A percentile compares a stretch with the other conserved stretches of the same genome.
phyloP scores from a whole-genome alignment of 345 rosid species.

The Clausena lansium region DNA sequence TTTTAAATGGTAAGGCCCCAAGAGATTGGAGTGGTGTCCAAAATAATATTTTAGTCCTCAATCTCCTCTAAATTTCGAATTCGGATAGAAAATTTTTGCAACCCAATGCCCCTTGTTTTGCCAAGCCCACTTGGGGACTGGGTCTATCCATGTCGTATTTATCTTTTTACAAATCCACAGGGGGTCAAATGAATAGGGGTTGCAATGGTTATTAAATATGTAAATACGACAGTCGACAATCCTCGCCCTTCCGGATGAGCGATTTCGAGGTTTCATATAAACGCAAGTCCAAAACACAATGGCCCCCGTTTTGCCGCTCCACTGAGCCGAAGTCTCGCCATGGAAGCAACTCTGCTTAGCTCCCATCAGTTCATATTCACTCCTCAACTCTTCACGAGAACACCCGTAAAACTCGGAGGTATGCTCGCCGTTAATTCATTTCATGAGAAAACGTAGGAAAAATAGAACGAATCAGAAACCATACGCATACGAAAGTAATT shows the following conservation, averaged over 20 bases:
- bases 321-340: neutral
- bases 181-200: neutral
- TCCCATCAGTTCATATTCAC: constrained; percentile 17
- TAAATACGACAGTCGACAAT: too few relatives aligned
- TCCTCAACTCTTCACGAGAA: constrained; percentile 18
- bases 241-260: neutral
- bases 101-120: too few relatives aligned
- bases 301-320: neutral
- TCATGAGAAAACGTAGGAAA: constrained; percentile 7
- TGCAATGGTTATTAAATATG: neutral
- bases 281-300: neutral
- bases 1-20: too few relatives aligned
- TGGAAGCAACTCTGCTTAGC: constrained; percentile 38
- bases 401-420: constrained; percentile 29
- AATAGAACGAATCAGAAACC: neutral
- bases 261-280: neutral
- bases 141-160: too few relatives aligned
- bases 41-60: too few relatives aligned
- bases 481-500: neutral
- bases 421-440: constrained; percentile 1
- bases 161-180: neutral
- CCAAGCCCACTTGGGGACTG: too few relatives aligned
- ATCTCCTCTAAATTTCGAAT: too few relatives aligned
- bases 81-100: too few relatives aligned
- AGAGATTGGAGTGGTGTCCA: too few relatives aligned